Conservation (phyloP, 192 early-diverging fungal genomes). For the Podila verticillata region DNA sequence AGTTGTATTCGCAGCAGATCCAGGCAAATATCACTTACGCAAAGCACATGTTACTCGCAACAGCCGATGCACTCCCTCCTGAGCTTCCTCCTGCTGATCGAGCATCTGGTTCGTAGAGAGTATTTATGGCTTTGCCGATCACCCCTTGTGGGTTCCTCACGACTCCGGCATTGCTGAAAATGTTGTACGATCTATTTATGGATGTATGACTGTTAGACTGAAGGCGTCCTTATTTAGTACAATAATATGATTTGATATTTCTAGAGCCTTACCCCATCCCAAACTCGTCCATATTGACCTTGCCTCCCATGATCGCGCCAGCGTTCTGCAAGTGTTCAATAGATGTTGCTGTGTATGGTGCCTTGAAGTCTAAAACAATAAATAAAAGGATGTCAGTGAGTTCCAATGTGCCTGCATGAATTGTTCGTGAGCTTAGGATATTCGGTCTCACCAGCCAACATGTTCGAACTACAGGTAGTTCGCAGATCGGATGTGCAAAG, state of each 20-base stretch:
- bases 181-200: constrained; percentile 31
- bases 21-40: constrained; percentile 59
- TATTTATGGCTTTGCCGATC: constrained; percentile 1
- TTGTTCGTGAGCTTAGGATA: too few species aligned
- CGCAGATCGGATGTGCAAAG: constrained; percentile 68
- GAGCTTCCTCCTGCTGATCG: constrained; percentile 90
- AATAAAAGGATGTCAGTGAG: neutral
- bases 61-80: constrained; percentile 91
- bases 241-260: neutral
- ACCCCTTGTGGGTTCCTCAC: constrained; percentile 45
- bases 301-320: constrained; percentile 78
- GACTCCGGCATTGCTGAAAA: constrained; percentile 15
- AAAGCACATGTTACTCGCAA: constrained; percentile 81
- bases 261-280: constrained; percentile 84
- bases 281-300: constrained; percentile 97
- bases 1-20: neutral
- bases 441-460: constrained; percentile 62
- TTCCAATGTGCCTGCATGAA: neutral
- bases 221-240: neutral
- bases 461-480: constrained; percentile 81
- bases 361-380: constrained; percentile 61
- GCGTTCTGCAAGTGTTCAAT: constrained; percentile 66
- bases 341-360: constrained; percentile 81
- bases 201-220: constrained; percentile 60
- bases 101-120: constrained; percentile 11